Conservation (phyloP, 176 grass and related monocot genomes). For the Hsuehochloa calcarea region DNA sequence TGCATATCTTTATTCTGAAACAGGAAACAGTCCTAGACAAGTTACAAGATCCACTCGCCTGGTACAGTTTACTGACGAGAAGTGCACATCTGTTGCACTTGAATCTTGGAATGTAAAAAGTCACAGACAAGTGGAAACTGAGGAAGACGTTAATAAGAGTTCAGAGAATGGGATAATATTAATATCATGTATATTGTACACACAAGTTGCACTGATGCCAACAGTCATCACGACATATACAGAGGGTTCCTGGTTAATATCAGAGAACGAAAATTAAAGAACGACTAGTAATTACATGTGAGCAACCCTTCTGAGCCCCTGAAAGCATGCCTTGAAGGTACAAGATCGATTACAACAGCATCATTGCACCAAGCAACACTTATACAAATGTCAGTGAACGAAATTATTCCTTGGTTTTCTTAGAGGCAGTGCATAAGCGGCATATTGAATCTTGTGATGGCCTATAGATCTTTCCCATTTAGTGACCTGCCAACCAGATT, state of each 20-base stretch:
- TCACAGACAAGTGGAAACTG: too few relatives aligned
- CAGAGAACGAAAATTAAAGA: background rate
- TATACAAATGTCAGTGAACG: background rate
- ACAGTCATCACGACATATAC: background rate
- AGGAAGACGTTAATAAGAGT: too few relatives aligned
- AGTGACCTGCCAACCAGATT: background rate
- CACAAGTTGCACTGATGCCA: background rate
- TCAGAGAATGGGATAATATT: too few relatives aligned
- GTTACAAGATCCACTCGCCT: background rate
- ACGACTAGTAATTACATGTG: background rate
- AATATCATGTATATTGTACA: background rate
- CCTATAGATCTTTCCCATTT: background rate
- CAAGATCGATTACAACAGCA: background rate
- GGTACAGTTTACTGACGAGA: background rate
- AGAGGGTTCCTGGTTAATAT: background rate
- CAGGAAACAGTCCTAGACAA: too few relatives aligned
- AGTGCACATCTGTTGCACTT: too few relatives aligned
- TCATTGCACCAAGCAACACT: background rate
- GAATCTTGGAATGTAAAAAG: too few relatives aligned
- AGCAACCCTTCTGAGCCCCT: background rate
- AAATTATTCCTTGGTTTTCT: background rate
- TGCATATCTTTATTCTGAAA: too few relatives aligned
- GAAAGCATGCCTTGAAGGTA: constrained; percentile 10
- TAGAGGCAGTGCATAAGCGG: background rate
- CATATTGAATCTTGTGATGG: background rate